Evolutionary conservation across 345 rosid genomes (phyloP), one percentile per base, ranked within the genome.

Genomic region (Turritis glabra): DNA sequence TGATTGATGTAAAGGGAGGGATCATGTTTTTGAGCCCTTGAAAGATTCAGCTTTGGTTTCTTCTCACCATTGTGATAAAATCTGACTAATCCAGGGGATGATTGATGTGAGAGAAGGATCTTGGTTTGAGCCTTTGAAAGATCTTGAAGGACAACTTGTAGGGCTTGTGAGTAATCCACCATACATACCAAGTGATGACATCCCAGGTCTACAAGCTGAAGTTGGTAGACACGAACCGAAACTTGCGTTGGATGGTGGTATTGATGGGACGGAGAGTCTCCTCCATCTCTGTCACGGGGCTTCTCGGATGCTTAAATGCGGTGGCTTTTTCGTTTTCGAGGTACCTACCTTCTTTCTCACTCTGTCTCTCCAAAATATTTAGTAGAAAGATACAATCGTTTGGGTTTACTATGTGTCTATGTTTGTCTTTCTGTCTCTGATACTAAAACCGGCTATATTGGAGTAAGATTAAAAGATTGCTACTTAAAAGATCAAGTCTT

Each of bases 111-210:
- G 86, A 47, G 77, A 86, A 83, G 97, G 99, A 40, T 90, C 89
- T 73, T 94, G 97, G 97, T 86, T 87, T 78, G 90, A 86, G 64
- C 91, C 96, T 14, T 69, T 94, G 69, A 84, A 80, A 71, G 90
- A 84, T 56, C 26, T 88, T 25, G 80, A 85, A 77, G 96, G 92
- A 59, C 78, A 85, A 57, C 83, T 95, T 68, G 83, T 86, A 27
- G 99, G 97, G 66, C 3, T 92, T 71, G 85, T 92, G 66, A 90
- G 99, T 77, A 95, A 95, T 57, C 96, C 97, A 27, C 97, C 99
- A 5, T 95, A 92, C 77, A 86, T 92, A 80, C 99, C 99, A 0
- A 88, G 90, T 63, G 77, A 57, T 10, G 58, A 88, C 69, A 82
- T 94, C 41, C 69, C 84, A 3, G 86, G 85, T 1, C 69, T 91